Evolutionary conservation across 495 filamentous ascomycete genomes (phyloP), one percentile per base, ranked within the genome.

Genomic region (Paragyromitra xinjiangensis): DNA sequence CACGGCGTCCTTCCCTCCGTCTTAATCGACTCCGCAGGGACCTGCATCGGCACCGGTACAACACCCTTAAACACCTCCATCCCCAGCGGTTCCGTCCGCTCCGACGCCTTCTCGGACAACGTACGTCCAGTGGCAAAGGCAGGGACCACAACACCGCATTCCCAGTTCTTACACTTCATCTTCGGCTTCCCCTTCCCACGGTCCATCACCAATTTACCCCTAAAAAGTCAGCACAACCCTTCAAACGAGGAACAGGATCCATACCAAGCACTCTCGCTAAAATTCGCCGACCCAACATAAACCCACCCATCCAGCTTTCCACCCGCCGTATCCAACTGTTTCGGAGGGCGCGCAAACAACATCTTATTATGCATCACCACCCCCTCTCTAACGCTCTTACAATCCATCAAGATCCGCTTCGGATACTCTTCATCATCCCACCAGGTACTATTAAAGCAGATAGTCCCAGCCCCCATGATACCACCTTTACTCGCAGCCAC

Each of bases 341-440:
- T 81, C 16, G 86, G 80, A 16, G 86, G 88, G 11, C 89, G 86
- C 6, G 90, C 91, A 73, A 91, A 92, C 45, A 95, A 84, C 48
- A 96, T 85, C 86, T 99, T 99, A 82, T 90, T 94, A 84, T 99
- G 95, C 87, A 96, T 95, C 70, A 99, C 85, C 9, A 97, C 75
- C 1, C 92, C 91, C 19, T 79, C 51, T 14, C 94, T 84, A 19
- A 83, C 83, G 65, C 92, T 97, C 56, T 86, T 83, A 81, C 92
- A 95, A 75, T 99, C 94, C 19, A 88, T 88, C 74, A 98, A 79
- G 0, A 92, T 79, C n/a, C 86, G 77, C 16, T 86, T 85, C 0
- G 95, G 95, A 77, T 98, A 98, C 0, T 84, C 87, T 0, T 83
- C 69, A 0, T 86, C 82, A 7, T 90, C 83, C 85, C 89, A 97